Conservation (phyloP, 1,284 basidiomycete genomes). For the Leccinum pachyderme region DNA sequence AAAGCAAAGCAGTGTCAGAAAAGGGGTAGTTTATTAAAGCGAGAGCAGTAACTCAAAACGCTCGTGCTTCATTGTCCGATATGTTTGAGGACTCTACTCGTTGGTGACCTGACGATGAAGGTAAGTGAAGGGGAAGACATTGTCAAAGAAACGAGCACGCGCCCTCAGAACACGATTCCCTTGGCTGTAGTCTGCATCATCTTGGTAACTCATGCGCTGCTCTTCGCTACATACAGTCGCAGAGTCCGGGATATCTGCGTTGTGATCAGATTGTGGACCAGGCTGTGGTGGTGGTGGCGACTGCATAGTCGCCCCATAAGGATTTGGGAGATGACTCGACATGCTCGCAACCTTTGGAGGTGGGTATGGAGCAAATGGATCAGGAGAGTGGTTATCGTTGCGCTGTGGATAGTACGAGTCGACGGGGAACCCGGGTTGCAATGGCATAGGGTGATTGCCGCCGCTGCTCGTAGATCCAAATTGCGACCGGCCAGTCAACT, state of each 20-base stretch:
- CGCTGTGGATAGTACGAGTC: constrained; percentile 26
- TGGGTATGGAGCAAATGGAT: constrained; percentile 32
- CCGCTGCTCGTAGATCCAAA: constrained; percentile 21
- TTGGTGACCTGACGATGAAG: constrained; percentile 11
- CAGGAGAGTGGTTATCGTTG: constrained; percentile 18
- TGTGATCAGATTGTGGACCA: constrained; percentile 11
- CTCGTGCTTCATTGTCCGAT: not conserved
- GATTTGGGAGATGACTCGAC: constrained; percentile 28
- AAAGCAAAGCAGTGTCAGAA: not conserved
- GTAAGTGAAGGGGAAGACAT: not conserved
- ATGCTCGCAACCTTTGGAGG: constrained; percentile 7
- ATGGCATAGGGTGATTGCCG: constrained; percentile 11
- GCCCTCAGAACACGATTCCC: constrained; percentile 30
- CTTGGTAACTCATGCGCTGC: constrained; percentile 30
- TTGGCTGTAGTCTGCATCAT: constrained; percentile 31
- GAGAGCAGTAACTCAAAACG: not conserved
- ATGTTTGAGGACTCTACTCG: constrained; percentile 7
- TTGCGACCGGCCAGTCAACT: constrained; percentile 23
- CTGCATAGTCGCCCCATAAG: constrained; percentile 10
- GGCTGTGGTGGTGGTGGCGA: constrained; percentile 13
- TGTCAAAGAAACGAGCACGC: constrained; percentile 3
- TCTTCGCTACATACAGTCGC: constrained; percentile 19
- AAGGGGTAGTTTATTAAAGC: not conserved
- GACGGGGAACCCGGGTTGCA: constrained; percentile 29
- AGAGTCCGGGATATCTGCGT: constrained; percentile 15